These are phyloP conservation scores for Tulasnella sp. DNA, from an alignment of 768 basidiomycete species.

Conservation along the genomic window DNA sequence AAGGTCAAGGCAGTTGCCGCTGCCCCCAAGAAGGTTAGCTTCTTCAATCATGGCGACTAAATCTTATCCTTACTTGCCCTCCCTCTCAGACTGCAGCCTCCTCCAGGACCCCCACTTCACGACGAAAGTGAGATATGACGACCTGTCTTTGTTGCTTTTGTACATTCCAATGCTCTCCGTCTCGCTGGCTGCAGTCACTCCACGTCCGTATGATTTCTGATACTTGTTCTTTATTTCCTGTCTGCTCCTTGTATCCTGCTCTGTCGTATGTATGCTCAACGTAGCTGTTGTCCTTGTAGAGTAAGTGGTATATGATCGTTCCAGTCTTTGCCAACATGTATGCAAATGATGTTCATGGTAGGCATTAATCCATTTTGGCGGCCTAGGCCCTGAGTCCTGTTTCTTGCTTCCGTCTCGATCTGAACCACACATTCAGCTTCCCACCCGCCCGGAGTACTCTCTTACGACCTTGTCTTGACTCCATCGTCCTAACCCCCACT, in stretches of 20 bases:
- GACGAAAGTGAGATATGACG: no score
- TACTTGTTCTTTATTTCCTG: not conserved
- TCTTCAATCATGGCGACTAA: not conserved
- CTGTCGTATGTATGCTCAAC: not conserved
- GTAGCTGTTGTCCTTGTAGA: conserved; percentile 11
- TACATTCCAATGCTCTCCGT: not conserved
- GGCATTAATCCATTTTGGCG: no score
- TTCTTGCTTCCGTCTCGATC: no score
- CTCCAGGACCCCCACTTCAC: no score
- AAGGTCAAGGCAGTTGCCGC: conserved; percentile 12
- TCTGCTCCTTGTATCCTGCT: not conserved
- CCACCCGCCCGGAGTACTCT: no score
- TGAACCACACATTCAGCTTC: no score
- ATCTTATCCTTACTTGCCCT: not conserved
- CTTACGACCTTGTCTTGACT: no score
- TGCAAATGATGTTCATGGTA: no score
- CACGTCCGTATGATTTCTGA: not conserved
- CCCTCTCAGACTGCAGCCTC: not conserved
- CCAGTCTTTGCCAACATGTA: no score
- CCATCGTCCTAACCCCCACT: no score
- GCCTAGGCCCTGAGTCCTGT: no score
- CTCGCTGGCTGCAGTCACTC: not conserved
- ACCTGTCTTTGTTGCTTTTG: no score
- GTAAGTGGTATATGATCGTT: not conserved
- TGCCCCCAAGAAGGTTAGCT: conserved; percentile 8